A percentile compares a stretch with the other conserved stretches of the same genome.
Conservation (phyloP, 2,329 filamentous ascomycete species). For the Colletotrichum filicis region DNA sequence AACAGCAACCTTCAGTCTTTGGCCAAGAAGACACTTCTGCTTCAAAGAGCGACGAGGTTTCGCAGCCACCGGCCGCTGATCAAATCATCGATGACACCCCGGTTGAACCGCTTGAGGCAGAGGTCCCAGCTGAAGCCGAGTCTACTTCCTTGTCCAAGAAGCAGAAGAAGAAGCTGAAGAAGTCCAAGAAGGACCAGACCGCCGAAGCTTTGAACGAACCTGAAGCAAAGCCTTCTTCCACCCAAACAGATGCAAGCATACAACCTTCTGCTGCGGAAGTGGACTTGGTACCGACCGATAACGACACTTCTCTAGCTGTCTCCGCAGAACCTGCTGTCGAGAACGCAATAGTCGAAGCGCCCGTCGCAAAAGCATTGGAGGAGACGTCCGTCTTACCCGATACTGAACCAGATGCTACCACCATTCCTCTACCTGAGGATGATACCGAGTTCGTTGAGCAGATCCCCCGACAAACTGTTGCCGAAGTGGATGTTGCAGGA, state of each 20-base stretch:
- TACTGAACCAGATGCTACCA: not conserved
- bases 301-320: not conserved
- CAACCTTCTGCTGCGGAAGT: not conserved
- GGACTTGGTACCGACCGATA: not conserved
- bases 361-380: not conserved
- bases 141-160: slow-evolving; percentile 33
- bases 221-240: slow-evolving; percentile 18
- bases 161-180: slow-evolving; percentile 39
- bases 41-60: not conserved
- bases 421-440: not conserved
- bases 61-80: not conserved
- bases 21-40: not conserved
- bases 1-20: not conserved
- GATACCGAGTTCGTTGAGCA: not conserved
- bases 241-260: not conserved
- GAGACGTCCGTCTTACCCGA: not conserved
- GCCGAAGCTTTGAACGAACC: slow-evolving; percentile 8
- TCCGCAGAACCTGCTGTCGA: not conserved
- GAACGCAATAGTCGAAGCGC: too few species aligned
- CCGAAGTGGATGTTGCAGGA: not conserved
- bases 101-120: not conserved
- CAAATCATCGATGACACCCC: not conserved
- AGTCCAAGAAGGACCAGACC: slow-evolving; percentile 32
- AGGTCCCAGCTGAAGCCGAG: not conserved
- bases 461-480: too few species aligned